These are phyloP conservation scores for Diaporthe velutina DNA, from an alignment of 2,329 filamentous ascomycete species.

Conservation along the genomic window DNA sequence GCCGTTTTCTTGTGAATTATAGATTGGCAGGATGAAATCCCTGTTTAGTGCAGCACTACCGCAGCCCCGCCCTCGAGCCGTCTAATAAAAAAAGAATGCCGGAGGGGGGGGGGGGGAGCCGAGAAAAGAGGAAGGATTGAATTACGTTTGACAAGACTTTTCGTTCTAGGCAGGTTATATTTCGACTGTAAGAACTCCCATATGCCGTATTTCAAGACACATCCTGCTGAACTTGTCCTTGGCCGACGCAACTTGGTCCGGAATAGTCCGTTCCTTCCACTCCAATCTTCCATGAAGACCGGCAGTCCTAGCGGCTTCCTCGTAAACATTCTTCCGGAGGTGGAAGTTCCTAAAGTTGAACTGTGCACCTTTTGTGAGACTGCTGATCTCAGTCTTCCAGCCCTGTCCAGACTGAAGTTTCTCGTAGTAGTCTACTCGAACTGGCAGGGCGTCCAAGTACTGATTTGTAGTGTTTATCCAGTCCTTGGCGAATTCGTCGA, in stretches of 20 bases:
- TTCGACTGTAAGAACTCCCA: conserved; percentile 35
- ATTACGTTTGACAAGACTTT: background rate
- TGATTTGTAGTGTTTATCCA: conserved; percentile 4
- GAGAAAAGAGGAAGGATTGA: no score
- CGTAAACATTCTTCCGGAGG: conserved; percentile 46
- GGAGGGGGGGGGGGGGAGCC: background rate
- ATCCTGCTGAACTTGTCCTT: conserved; percentile 32
- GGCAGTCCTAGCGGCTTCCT: conserved; percentile 46
- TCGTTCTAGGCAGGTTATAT: background rate
- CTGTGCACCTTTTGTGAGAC: conserved; percentile 35
- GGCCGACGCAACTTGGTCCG: conserved; percentile 28
- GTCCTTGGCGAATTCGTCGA: conserved; percentile 30
- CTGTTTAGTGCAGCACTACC: background rate
- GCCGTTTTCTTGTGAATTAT: no score
- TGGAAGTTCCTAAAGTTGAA: conserved; percentile 47
- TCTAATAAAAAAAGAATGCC: background rate
- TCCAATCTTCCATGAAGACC: conserved; percentile 45
- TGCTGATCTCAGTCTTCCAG: conserved; percentile 36
- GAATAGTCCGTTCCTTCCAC: conserved; percentile 45
- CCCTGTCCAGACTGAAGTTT: conserved; percentile 33
- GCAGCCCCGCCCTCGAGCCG: background rate
- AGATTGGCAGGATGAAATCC: background rate
- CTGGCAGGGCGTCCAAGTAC: conserved; percentile 2
- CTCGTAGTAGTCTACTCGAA: conserved; percentile 34
- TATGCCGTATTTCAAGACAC: conserved; percentile 21